Percentiles rank a stretch among this genome's conserved stretches.
These are phyloP conservation scores for Lumnitzera racemosa DNA, from an alignment of 345 rosid species.

Conservation along the genomic window DNA sequence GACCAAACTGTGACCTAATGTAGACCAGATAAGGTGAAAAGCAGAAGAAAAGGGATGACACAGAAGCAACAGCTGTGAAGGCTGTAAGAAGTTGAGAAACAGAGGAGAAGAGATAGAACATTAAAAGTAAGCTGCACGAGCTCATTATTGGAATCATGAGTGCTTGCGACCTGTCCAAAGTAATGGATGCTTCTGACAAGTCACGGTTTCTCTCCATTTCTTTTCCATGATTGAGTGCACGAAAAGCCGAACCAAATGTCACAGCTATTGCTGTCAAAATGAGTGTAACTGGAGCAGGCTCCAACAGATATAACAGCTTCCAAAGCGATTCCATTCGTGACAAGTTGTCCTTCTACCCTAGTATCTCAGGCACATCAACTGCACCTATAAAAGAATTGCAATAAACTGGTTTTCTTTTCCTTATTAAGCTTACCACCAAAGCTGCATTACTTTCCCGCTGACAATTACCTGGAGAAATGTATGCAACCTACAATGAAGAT, in stretches of 20 bases:
- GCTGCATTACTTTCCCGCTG: constrained; percentile 22
- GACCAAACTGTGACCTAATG: constrained; percentile 52
- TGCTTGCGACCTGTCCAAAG: constrained; percentile 82
- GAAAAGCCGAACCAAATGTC: constrained; percentile 90
- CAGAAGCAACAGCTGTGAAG: constrained; percentile 87
- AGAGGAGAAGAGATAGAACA: constrained; percentile 92
- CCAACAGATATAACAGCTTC: constrained; percentile 72
- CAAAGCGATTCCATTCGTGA: constrained; percentile 71
- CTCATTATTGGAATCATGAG: constrained; percentile 95
- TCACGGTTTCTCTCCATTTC: constrained; percentile 94
- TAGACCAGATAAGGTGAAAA: constrained; percentile 52
- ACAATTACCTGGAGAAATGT: constrained; percentile 14
- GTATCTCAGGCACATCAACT: constrained; percentile 11
- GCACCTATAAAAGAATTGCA: not conserved
- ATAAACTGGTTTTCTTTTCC: not conserved
- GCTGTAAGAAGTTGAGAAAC: constrained; percentile 87
- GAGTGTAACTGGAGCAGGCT: constrained; percentile 85
- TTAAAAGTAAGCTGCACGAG: constrained; percentile 92
- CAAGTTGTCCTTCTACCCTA: constrained; percentile 7
- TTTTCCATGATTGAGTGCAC: constrained; percentile 86
- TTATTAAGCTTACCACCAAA: constrained; percentile 7
- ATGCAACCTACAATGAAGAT: constrained; percentile 29
- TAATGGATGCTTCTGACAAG: constrained; percentile 76
- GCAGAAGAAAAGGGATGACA: constrained; percentile 83
- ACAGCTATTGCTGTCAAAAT: constrained; percentile 79